A percentile compares a stretch with the other conserved stretches of the same genome.
phyloP scores from a whole-genome alignment of 2,329 filamentous ascomycete genomes.

The Ophiostoma himal-ulmi region DNA sequence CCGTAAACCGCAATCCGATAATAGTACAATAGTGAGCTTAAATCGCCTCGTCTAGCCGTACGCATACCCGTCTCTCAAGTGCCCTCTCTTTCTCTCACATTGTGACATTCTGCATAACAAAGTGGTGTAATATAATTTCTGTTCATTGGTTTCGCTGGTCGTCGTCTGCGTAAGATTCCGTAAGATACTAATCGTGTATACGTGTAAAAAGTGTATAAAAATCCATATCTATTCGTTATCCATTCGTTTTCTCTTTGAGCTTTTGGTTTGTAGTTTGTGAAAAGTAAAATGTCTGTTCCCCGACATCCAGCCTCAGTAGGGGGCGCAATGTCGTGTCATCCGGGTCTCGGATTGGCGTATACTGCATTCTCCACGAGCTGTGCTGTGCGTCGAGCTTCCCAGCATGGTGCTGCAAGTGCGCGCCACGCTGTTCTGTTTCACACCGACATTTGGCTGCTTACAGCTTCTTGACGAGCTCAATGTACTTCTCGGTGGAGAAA shows the following conservation, averaged over 20 bases:
- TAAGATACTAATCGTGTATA: conserved; percentile 3
- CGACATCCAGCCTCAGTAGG: neutral
- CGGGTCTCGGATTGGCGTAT: conserved; percentile 7
- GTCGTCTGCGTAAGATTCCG: conserved; percentile 12
- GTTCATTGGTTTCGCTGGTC: neutral
- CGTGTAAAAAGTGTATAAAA: conserved; percentile 2
- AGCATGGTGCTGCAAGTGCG: neutral
- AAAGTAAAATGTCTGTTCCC: conserved; percentile 1
- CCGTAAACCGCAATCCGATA: neutral
- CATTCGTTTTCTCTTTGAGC: conserved; percentile 12
- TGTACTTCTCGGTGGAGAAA: conserved; percentile 95
- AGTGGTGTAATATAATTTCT: conserved; percentile 1
- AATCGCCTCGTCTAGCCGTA: neutral
- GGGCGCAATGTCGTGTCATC: conserved; percentile 14
- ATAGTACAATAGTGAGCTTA: neutral
- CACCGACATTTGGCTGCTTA: conserved; percentile 47
- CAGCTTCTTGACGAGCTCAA: conserved; percentile 87
- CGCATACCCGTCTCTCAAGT: neutral
- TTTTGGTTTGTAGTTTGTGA: conserved; percentile 9
- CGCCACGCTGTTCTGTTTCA: conserved; percentile 10
- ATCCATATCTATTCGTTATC: conserved; percentile 10
- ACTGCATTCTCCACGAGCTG: neutral
- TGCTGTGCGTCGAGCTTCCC: conserved; percentile 10
- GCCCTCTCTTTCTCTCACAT: too few species aligned
- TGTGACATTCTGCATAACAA: too few species aligned